These are phyloP conservation scores for Taphrina wiesneri DNA, from an alignment of 1,139 yeast genomes.

Conservation along the genomic window DNA sequence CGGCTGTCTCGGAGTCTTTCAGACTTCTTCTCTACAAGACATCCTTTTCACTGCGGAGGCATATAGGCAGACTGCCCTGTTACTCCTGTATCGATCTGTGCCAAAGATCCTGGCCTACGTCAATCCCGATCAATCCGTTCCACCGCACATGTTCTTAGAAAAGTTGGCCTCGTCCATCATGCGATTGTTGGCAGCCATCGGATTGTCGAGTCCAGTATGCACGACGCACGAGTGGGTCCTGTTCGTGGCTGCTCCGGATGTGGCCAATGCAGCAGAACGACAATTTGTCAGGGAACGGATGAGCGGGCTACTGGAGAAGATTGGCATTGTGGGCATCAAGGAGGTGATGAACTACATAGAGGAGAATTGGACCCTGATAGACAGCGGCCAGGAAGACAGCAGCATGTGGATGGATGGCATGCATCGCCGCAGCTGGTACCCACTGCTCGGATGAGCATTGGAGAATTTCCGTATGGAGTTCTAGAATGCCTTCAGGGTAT, in stretches of 20 bases:
- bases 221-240: slow-evolving; percentile 34
- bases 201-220: slow-evolving; percentile 23
- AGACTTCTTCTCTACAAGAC: slow-evolving; percentile 23
- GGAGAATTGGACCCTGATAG: slow-evolving; percentile 13
- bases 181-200: slow-evolving; percentile 8
- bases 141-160: neutral
- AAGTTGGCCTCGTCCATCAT: slow-evolving; percentile 8
- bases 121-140: neutral
- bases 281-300: slow-evolving; percentile 22
- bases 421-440: slow-evolving; percentile 23
- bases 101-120: slow-evolving; percentile 6
- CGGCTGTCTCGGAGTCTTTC: slow-evolving; percentile 22
- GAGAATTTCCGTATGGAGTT: too few relatives aligned
- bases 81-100: slow-evolving; percentile 17
- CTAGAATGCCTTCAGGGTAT: too few relatives aligned
- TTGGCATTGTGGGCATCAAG: slow-evolving; percentile 29
- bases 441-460: slow-evolving; percentile 22
- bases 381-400: slow-evolving; percentile 1
- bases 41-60: slow-evolving; percentile 30
- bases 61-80: slow-evolving; percentile 24
- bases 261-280: slow-evolving; percentile 3
- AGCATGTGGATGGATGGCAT: slow-evolving; percentile 30
- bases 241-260: slow-evolving; percentile 28
- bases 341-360: slow-evolving; percentile 32
- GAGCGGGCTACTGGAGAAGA: slow-evolving; percentile 30